These are phyloP conservation scores for Gamsiella multidivaricata DNA, from an alignment of 192 early-diverging fungal genomes.

Conservation along the genomic window DNA sequence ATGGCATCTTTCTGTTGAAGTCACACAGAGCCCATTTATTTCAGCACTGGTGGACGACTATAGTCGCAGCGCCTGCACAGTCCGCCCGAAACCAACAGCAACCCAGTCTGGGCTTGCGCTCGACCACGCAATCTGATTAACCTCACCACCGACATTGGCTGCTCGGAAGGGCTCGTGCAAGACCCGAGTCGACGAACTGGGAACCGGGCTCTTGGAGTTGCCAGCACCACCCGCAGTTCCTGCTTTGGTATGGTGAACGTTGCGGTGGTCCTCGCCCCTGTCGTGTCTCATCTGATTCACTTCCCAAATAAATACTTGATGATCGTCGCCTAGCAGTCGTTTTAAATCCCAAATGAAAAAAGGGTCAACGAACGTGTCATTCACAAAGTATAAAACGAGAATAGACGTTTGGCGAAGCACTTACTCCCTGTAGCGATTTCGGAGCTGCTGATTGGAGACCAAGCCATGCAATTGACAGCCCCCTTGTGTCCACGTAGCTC, in stretches of 20 bases:
- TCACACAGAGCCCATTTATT: not conserved
- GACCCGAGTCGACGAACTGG: constrained; percentile 41
- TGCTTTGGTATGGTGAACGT: constrained; percentile 37
- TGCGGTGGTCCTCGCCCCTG: constrained; percentile 45
- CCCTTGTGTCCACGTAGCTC: constrained; percentile 85
- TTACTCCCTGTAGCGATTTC: constrained; percentile 90
- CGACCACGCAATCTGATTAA: constrained; percentile 90
- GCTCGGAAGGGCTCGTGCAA: constrained; percentile 72
- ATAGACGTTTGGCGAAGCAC: too few relatives aligned
- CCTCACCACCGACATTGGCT: constrained; percentile 64
- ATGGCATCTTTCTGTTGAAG: too few relatives aligned
- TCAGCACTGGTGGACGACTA: not conserved
- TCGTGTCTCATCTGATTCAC: constrained; percentile 67
- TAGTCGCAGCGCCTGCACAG: constrained; percentile 86
- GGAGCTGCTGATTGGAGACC: constrained; percentile 84
- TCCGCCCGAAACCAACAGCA: constrained; percentile 85
- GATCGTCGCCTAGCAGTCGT: constrained; percentile 86
- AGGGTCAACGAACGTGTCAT: too few relatives aligned
- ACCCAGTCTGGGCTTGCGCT: constrained; percentile 85
- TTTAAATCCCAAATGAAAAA: too few relatives aligned
- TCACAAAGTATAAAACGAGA: too few relatives aligned
- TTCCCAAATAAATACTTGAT: constrained; percentile 94
- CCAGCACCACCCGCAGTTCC: not conserved
- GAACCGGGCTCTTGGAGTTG: constrained; percentile 12
- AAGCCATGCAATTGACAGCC: constrained; percentile 84